Evolutionary conservation across 1,284 basidiomycete genomes (phyloP).

Genomic region (Sphagnurus paluster): DNA sequence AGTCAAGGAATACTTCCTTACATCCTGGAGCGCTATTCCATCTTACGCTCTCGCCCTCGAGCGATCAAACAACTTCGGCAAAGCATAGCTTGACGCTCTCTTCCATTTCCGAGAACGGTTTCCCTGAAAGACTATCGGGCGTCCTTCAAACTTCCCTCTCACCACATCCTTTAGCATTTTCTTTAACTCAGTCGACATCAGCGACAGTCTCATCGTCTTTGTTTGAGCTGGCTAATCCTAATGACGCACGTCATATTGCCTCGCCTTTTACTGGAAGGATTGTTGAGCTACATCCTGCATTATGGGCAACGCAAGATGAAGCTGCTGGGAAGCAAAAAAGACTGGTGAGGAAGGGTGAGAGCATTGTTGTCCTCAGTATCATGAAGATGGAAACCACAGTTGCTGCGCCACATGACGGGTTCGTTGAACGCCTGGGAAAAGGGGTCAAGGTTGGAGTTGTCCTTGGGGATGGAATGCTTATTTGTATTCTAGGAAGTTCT

Average conservation of each 20-base stretch:
- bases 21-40: conserved; percentile 40
- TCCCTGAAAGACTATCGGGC: conserved; percentile 38
- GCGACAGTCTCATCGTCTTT: conserved; percentile 25
- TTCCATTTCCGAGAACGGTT: conserved; percentile 38
- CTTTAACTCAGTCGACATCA: conserved; percentile 34
- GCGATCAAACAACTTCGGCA: neutral
- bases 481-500: conserved; percentile 22
- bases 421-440: conserved; percentile 29
- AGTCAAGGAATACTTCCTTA: conserved; percentile 21
- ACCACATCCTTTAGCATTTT: conserved; percentile 31
- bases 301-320: conserved; percentile 16
- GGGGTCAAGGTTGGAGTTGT: conserved; percentile 33
- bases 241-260: conserved; percentile 30
- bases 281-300: conserved; percentile 37
- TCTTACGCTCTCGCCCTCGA: conserved; percentile 27
- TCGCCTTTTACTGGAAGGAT: conserved; percentile 41
- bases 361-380: conserved; percentile 35
- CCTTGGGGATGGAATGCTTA: conserved; percentile 32
- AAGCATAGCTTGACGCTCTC: conserved; percentile 35
- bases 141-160: conserved; percentile 33
- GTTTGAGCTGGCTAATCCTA: conserved; percentile 38
- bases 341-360: conserved; percentile 33
- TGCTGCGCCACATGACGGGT: conserved; percentile 28
- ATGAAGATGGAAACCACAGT: conserved; percentile 48
- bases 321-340: conserved; percentile 1